phyloP scores from a whole-genome alignment of 352 stramenopile genomes.

The Bremia lactucae region DNA sequence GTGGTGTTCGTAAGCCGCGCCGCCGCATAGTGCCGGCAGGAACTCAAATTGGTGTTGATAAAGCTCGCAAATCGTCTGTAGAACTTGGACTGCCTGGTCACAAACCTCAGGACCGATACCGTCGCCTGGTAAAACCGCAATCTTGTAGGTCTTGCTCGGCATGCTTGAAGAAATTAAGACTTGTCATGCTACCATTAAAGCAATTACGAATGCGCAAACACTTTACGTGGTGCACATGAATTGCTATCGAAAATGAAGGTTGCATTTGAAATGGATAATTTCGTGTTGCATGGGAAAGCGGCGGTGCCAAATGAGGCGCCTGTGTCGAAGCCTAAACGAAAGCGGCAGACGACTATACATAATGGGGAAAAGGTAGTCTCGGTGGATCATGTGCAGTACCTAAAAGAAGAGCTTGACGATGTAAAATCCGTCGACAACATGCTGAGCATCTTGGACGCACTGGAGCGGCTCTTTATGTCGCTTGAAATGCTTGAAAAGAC shows the following conservation, averaged over 20 bases:
- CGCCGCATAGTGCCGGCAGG: slow-evolving; percentile 91
- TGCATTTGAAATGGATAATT: slow-evolving; percentile 35
- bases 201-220: slow-evolving; percentile 15
- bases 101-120: slow-evolving; percentile 99
- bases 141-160: slow-evolving; percentile 47
- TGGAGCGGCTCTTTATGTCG: slow-evolving; percentile 65
- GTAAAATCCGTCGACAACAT: slow-evolving; percentile 37
- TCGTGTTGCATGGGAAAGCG: slow-evolving; percentile 44
- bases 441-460: slow-evolving; percentile 30
- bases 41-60: slow-evolving; percentile 90
- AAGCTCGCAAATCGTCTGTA: slow-evolving; percentile 72
- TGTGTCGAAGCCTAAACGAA: slow-evolving; percentile 16
- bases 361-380: slow-evolving; percentile 65
- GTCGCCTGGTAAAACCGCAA: slow-evolving; percentile 95
- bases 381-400: slow-evolving; percentile 45
- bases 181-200: no score
- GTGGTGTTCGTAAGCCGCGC: slow-evolving; percentile 88
- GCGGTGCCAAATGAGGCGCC: slow-evolving; percentile 12
- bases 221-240: neutral
- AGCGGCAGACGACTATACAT: slow-evolving; percentile 56
- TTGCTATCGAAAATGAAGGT: slow-evolving; percentile 3
- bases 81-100: slow-evolving; percentile 85
- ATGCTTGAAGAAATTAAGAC: slow-evolving; percentile 16
- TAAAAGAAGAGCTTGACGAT: slow-evolving; percentile 60
- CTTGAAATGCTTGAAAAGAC: slow-evolving; percentile 80